Evolutionary conservation across 2,329 filamentous ascomycete species (phyloP).

Genomic region (Exophiala lecanii-corni): DNA sequence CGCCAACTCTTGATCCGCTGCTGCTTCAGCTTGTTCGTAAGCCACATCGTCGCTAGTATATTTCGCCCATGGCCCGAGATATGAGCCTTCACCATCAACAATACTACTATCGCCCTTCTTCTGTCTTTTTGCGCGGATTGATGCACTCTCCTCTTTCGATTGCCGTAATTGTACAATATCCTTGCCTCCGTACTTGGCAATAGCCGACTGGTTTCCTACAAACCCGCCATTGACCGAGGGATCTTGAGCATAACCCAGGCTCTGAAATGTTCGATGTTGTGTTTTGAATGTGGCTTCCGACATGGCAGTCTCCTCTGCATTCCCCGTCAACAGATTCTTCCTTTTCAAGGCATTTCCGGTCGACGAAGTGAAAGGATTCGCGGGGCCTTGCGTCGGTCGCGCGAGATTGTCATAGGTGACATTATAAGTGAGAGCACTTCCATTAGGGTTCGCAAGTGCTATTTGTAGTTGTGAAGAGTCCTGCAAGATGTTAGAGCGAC

Average conservation of each 20-base stretch:
- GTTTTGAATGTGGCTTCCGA: constrained; percentile 86
- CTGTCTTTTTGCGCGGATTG: constrained; percentile 70
- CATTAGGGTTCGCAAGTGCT: constrained; percentile 49
- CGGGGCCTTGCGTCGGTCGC: constrained; percentile 61
- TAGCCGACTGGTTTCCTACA: constrained; percentile 46
- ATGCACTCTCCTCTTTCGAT: constrained; percentile 66
- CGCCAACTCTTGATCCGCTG: constrained; percentile 66
- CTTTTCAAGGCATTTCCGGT: constrained; percentile 58
- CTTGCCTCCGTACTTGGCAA: constrained; percentile 42
- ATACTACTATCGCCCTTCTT: constrained; percentile 78
- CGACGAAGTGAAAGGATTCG: constrained; percentile 69
- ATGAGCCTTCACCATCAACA: constrained; percentile 80
- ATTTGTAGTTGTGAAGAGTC: constrained; percentile 48
- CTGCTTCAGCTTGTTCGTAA: constrained; percentile 61
- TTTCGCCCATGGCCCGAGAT: constrained; percentile 91
- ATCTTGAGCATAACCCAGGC: constrained; percentile 52
- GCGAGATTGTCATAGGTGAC: constrained; percentile 67
- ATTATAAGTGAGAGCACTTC: constrained; percentile 49
- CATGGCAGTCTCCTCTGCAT: constrained; percentile 80
- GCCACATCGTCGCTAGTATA: constrained; percentile 71
- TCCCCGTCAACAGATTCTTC: constrained; percentile 79
- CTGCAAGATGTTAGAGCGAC: constrained; percentile 36
- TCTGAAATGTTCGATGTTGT: constrained; percentile 79
- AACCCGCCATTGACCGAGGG: constrained; percentile 40
- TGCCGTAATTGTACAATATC: constrained; percentile 53